A percentile compares a stretch with the other conserved stretches of the same genome.
Conservation (phyloP, 345 rosid species). For the Orychophragmus violaceus region DNA sequence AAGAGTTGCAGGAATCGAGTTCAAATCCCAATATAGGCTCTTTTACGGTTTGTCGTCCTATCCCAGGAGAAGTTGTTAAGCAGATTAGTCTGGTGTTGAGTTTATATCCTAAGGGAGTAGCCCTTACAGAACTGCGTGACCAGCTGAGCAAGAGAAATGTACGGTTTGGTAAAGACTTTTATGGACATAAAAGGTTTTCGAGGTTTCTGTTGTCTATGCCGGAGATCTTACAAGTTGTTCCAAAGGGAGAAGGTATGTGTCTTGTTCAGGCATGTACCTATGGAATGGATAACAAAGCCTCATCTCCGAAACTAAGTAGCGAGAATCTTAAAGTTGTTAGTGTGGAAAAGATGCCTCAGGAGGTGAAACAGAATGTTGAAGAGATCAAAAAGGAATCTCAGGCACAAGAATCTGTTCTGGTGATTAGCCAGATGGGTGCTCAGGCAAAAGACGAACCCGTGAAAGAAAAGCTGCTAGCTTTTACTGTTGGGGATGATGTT, state of each 20-base stretch:
- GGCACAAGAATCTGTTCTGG: constrained; percentile 3
- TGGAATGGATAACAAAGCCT: constrained; percentile 28
- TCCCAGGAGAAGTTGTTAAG: constrained; percentile 45
- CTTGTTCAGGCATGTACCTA: constrained; percentile 22
- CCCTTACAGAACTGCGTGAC: constrained; percentile 43
- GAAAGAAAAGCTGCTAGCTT: neutral
- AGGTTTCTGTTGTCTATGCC: constrained; percentile 66
- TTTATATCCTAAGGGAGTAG: constrained; percentile 47
- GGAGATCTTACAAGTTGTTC: constrained; percentile 42
- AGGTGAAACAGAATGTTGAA: constrained; percentile 16
- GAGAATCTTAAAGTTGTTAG: constrained; percentile 2
- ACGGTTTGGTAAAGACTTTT: constrained; percentile 45
- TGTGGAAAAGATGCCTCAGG: constrained; percentile 22
- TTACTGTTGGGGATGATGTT: constrained; percentile 20
- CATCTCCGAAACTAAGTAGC: too few relatives aligned
- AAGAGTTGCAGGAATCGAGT: constrained; percentile 29
- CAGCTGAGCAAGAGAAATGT: constrained; percentile 45
- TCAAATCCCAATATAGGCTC: constrained; percentile 15
- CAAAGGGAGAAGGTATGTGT: constrained; percentile 37
- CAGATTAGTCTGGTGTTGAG: constrained; percentile 46
- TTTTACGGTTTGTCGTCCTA: constrained; percentile 17
- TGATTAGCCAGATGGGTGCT: constrained; percentile 12
- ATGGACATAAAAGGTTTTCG: constrained; percentile 55
- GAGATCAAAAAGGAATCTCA: constrained; percentile 19
- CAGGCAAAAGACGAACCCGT: constrained; percentile 4